Percentiles rank a stretch among this genome's conserved stretches.
Conservation (phyloP, 805 yeast species). For the Saturnispora mendoncae region DNA sequence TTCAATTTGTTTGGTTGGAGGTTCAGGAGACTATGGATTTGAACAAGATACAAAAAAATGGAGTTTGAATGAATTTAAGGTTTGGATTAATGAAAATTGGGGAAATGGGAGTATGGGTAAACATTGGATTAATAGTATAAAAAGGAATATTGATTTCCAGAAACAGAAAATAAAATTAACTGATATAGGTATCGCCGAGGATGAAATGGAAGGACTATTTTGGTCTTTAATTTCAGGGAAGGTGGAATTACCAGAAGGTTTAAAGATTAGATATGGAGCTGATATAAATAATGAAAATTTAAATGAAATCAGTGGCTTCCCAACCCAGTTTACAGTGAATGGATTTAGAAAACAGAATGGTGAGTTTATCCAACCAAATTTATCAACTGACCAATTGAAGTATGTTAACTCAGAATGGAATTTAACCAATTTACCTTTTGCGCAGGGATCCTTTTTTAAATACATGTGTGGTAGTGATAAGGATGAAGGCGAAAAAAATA, state of each 20-base stretch:
- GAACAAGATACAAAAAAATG: slow-evolving; percentile 54
- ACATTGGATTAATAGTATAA: slow-evolving; percentile 3
- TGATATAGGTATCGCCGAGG: slow-evolving; percentile 22
- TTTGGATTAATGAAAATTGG: slow-evolving; percentile 21
- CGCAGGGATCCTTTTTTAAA: slow-evolving; percentile 59
- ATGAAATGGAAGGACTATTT: slow-evolving; percentile 50
- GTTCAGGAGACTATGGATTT: slow-evolving; percentile 55
- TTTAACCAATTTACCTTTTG: slow-evolving; percentile 61
- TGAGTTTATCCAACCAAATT: slow-evolving; percentile 18
- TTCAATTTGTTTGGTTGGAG: slow-evolving; percentile 70
- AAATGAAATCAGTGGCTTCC: slow-evolving; percentile 71
- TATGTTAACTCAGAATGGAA: slow-evolving; percentile 66
- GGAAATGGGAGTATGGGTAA: background rate
- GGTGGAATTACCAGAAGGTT: slow-evolving; percentile 11
- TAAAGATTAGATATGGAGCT: slow-evolving; percentile 75
- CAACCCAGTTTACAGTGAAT: slow-evolving; percentile 31
- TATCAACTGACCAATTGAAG: slow-evolving; percentile 11
- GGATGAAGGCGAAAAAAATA: background rate
- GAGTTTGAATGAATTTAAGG: slow-evolving; percentile 44
- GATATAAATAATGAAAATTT: slow-evolving; percentile 62
- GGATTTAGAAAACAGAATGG: background rate
- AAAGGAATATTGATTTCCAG: background rate
- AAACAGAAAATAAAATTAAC: background rate
- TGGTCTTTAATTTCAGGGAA: slow-evolving; percentile 40
- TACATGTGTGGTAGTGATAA: slow-evolving; percentile 30